Evolutionary conservation across 176 grass and related monocot genomes (phyloP), one percentile per base, ranked within the genome.

Genomic region (sorghum (Sorghum bicolor)): DNA sequence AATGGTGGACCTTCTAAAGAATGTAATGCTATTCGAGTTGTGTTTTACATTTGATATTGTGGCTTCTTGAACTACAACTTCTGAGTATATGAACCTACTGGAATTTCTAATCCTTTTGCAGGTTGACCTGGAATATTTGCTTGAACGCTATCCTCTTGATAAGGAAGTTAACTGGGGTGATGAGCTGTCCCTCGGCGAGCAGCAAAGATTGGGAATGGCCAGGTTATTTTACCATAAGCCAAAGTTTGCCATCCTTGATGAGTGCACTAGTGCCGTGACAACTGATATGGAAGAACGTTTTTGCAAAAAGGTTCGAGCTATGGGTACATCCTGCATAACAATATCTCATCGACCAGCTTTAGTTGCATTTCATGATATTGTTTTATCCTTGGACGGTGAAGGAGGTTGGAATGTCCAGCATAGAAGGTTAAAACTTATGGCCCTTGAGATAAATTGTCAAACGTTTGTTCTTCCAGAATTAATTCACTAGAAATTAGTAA

Each of bases 101-200:
- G 29, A 83, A 89, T 75, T 87, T 37, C 45, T 88, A 79, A 85
- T 88, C 47, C 38, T 91, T 84, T 77, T 68, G 33, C 84, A 99
- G 96, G 96, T 99, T 94, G 96, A 99, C 38, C 83, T 99, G 44
- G 93, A 99, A 72, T 99, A 99, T 79, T 91, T 99, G 83, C 78
- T 99, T 52, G 93, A 96, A 81, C 96, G 93, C 20, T 99, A 99
- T 65, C 96, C 96, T 84, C 83, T 92, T 90, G 91, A 95, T 43
- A 92, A 94, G 89, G 96, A 99, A 89, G 87, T 99, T 84, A 99
- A 99, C 71, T 99, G 96, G 96, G 96, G 96, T 11, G 93, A 99
- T 36, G 96, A 99, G 69, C 55, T 99, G n/a, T 99, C 96, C 40
- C 89, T 99, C 58, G 96, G 96, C 50, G 96, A 99, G 89, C 96